phyloP scores from a whole-genome alignment of 1,284 basidiomycete genomes.

The Afroboletus lepidellus region DNA sequence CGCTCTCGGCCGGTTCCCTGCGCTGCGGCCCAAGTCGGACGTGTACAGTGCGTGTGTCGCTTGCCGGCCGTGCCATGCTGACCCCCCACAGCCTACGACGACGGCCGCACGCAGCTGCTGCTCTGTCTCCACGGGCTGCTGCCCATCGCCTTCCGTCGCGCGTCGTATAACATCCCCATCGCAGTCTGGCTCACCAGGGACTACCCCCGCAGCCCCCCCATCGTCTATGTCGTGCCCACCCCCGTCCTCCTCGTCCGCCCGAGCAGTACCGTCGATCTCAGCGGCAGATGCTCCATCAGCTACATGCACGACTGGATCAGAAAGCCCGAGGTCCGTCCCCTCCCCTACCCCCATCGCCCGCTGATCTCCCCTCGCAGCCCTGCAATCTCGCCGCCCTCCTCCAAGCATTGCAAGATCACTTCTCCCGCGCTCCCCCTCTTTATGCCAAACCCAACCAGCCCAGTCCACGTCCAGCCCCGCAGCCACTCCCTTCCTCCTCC shows the following conservation, averaged over 20 bases:
- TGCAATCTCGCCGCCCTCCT: conserved; percentile 67
- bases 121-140: conserved; percentile 90
- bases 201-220: conserved; percentile 80
- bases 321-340: conserved; percentile 75
- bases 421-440: conserved; percentile 85
- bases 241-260: conserved; percentile 86
- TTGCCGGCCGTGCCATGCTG: neutral
- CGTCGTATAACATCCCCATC: conserved; percentile 92
- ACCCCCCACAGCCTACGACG: conserved; percentile 76
- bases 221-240: conserved; percentile 95
- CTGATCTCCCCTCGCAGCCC: conserved; percentile 43
- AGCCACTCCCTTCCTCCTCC: conserved; percentile 21
- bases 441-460: conserved; percentile 75
- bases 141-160: conserved; percentile 76
- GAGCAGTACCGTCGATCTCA: conserved; percentile 76
- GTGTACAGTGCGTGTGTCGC: conserved; percentile 71
- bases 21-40: conserved; percentile 87
- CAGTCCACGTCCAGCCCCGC: conserved; percentile 20
- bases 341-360: conserved; percentile 13
- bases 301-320: conserved; percentile 78
- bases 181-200: conserved; percentile 85
- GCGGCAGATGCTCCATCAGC: conserved; percentile 69
- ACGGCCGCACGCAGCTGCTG: conserved; percentile 88
- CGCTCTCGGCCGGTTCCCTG: conserved; percentile 56
- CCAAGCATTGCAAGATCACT: conserved; percentile 75